Percentiles rank a stretch among this genome's conserved stretches.
Evolutionary conservation across 1,284 basidiomycete genomes (phyloP).

Genomic region (Veloporphyrellus conicus): DNA sequence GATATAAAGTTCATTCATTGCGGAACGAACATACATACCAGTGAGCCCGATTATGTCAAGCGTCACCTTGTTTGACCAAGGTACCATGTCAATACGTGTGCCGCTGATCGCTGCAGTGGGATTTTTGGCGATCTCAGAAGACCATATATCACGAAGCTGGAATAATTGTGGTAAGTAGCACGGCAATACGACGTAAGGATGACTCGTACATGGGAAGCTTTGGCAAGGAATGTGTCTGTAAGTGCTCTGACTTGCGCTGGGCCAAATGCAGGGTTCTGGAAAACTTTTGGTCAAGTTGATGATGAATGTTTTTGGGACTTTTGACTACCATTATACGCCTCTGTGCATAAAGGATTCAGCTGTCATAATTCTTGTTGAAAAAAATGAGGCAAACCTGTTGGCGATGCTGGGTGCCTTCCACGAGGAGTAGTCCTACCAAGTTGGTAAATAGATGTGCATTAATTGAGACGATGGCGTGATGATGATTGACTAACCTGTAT

Average conservation of each 20-base stretch:
- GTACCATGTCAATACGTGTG: conserved; percentile 44
- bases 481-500: conserved; percentile 23
- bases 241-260: background rate
- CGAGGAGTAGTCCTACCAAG: conserved; percentile 15
- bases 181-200: background rate
- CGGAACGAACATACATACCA: conserved; percentile 35
- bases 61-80: conserved; percentile 55
- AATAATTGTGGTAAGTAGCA: background rate
- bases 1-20: background rate
- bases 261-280: background rate
- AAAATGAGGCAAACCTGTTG: conserved; percentile 21
- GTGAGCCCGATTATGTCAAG: conserved; percentile 68
- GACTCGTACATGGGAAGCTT: conserved; percentile 43
- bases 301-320: background rate
- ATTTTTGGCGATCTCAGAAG: conserved; percentile 28
- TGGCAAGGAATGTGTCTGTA: conserved; percentile 46
- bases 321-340: conserved; percentile 20
- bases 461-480: too few relatives aligned
- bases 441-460: background rate
- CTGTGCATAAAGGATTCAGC: conserved; percentile 10
- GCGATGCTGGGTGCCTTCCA: conserved; percentile 22
- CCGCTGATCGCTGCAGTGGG: conserved; percentile 10
- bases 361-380: background rate
- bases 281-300: background rate
- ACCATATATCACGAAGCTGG: conserved; percentile 49